Base-by-base conservation (phyloP, 371 early-diverging fungal genomes). In the Mortierella sp. region DNA sequence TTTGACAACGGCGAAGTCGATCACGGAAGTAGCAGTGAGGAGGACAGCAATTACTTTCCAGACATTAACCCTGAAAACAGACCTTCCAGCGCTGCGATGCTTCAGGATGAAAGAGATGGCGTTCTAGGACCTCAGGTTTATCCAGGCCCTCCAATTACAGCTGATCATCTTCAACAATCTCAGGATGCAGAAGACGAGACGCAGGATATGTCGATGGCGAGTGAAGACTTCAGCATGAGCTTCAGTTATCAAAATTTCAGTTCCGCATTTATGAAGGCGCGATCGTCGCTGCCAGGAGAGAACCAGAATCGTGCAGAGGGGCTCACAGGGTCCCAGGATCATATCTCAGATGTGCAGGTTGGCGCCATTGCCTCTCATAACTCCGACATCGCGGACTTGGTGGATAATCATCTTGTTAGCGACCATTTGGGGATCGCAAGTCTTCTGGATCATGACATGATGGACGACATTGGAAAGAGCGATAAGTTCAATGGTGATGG, bases 1-100 rank as follows among this genome's bases (percentile, higher is more conserved):
- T 76, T 76, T 65, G 64, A 64, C 32, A 63, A 57, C 23, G 42
- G 61, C 26, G 69, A 68, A 15, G 21, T 47, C 4, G 64, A 56
- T 7, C 41, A 47, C 27, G 60, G 47, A 4, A 65, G 57, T 41
- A 65, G 61, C 55, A 61, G 65, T 43, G 63, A 62, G 6, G 78
- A 76, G 5, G 55, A 58, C 42, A 50, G 53, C n/a, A 64, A 58
- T 32, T 60, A 46, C 50, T 58, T 61, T 34, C 66, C 65, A 7
- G 57, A 53, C 12, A 47, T 26, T 2, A 65, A 42, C 2, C 54
- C 61, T 19, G 60, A 60, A 54, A 69, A 76, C 21, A 56, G 57
- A 5, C 69, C 70, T 0, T 69, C 70, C 1, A 69, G 70, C 15
- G 39, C 64, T 1, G 62, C 66, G 0, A 49, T 62, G 11, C 54